Evolutionary conservation across 2,329 filamentous ascomycete species (phyloP), one percentile per base, ranked within the genome.

Genomic region (Dactylellina sp.): DNA sequence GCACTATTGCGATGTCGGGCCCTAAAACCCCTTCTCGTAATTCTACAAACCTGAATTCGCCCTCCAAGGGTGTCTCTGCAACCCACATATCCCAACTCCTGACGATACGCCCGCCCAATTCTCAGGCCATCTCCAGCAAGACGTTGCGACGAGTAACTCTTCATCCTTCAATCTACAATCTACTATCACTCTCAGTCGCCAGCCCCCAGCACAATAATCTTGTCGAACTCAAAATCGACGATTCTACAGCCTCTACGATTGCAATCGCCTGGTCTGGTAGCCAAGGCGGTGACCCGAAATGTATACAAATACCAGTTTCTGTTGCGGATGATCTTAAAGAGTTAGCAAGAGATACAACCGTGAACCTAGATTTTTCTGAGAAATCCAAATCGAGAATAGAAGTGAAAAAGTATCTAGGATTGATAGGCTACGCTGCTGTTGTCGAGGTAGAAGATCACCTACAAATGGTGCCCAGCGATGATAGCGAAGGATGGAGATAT

Each of bases 401-500:
- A 20, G 63, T 79, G 22, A 74, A 71, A 49, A 77, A 75, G 52
- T 78, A 79, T 65, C 52, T 65, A 12, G 76, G 68, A 22, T 65
- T 63, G 16, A 60, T 76, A 40, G 63, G 53, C 7, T 72, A 76
- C 25, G 76, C 74, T n/a, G 71, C 46, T n/a, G 53, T 42, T 14
- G 71, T 78, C 4, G 55, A 71, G 16, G 52, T 79, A 4, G 75
- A 71, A 39, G 78, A 79, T 47, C 55, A 76, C 42, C 50, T 71
- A 20, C 60, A 64, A 11, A 57, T 37, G 20, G 65, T 78, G n/a
- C 50, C 56, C 47, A 62, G 62, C 2, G 35, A 42, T 9, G 71
- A 76, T 32, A 57, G 55, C 11, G 75, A 78, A 22, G 77, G 77
- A 5, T 79, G 78, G 78, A 76, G 53, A 40, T 77, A 75, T 52